These are phyloP conservation scores for Tausonia pullulans DNA, from an alignment of 1,284 basidiomycete genomes.

Conservation along the genomic window DNA sequence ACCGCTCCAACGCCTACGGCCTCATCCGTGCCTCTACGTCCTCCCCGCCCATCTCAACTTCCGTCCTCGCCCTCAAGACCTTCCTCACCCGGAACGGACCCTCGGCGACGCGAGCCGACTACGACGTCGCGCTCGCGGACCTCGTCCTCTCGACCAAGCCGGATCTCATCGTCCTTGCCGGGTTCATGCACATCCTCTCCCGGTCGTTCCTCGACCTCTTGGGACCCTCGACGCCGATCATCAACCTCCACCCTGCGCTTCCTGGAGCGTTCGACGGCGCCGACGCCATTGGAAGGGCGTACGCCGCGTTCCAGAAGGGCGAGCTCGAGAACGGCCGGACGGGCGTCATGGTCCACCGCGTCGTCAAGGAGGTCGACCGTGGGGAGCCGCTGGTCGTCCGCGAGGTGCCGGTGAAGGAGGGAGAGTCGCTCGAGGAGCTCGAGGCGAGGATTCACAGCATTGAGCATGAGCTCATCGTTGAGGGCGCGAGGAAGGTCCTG, in stretches of 20 bases:
- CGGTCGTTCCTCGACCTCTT: slow-evolving; percentile 36
- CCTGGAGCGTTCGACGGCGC: slow-evolving; percentile 92
- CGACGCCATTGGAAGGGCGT: slow-evolving; percentile 77
- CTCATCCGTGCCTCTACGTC: slow-evolving; percentile 64
- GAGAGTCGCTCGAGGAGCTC: slow-evolving; percentile 65
- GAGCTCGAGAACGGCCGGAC: slow-evolving; percentile 52
- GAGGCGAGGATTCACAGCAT: slow-evolving; percentile 63
- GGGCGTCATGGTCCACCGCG: slow-evolving; percentile 90
- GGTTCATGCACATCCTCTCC: slow-evolving; percentile 90
- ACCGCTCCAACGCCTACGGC: slow-evolving; percentile 83
- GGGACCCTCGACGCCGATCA: slow-evolving; percentile 47
- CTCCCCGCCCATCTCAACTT: slow-evolving; percentile 65
- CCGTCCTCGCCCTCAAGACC: slow-evolving; percentile 72
- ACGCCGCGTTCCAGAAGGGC: slow-evolving; percentile 72
- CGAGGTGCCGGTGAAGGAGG: slow-evolving; percentile 57
- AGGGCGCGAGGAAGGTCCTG: slow-evolving; percentile 60
- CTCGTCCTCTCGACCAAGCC: slow-evolving; percentile 54
- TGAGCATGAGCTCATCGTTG: slow-evolving; percentile 87
- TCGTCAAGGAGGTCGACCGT: slow-evolving; percentile 85
- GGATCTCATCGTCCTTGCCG: slow-evolving; percentile 83
- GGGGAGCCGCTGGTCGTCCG: slow-evolving; percentile 76
- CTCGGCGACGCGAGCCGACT: slow-evolving; percentile 65
- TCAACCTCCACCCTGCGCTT: slow-evolving; percentile 93
- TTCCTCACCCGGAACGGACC: slow-evolving; percentile 60
- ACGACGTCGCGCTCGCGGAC: slow-evolving; percentile 71